Evolutionary conservation across 208 protist genomes (phyloP), one percentile per base, ranked within the genome.

Genomic region (Phytomonas sp.): DNA sequence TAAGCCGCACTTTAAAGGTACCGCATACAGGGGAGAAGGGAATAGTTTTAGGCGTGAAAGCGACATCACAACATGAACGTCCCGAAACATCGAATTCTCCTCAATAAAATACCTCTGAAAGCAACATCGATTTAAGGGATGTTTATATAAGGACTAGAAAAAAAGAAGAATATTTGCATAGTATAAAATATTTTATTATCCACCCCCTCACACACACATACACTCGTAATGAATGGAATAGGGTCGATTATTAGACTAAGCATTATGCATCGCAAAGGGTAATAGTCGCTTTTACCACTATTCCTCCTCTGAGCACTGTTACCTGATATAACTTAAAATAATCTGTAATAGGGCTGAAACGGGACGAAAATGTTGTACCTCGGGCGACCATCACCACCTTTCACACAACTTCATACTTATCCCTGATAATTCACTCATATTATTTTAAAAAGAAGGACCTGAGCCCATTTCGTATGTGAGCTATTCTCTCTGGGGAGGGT

Each of bases 321-420:
- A 74, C 87, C 0, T 84, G 87, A 62, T 87, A 85, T 40, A 93
- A 67, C 66, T 93, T 93, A 14, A 93, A 71, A n/a, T 70, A 76
- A 8, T 83, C 85, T 6, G 83, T 93, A 65, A 93, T 80, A 16
- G 81, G 79, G 45, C 89, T 69, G 5, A 93, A 42, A 7, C 73
- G 11, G 32, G 67, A 68, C 0, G 85, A 79, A 19, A 85, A 85
- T 6, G 83, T 80, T 0, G 88, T 85, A 7, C 88, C 88, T 23
- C 91, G 26, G n/a, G 88, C 88, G 7, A 89, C 72, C 4, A 89
- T 75, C 16, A 83, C 67, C 32, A 62, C 73, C 42, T 69, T 66
- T 31, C n/a, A 10, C 2, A 29, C 33, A 19, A 52, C 37, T 10
- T 26, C 69, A 7, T 69, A 26, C 14, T 34, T 29, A 3, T 61